Evolutionary conservation across 306 rosid species (phyloP).

Genomic region (Neltuma alba): DNA sequence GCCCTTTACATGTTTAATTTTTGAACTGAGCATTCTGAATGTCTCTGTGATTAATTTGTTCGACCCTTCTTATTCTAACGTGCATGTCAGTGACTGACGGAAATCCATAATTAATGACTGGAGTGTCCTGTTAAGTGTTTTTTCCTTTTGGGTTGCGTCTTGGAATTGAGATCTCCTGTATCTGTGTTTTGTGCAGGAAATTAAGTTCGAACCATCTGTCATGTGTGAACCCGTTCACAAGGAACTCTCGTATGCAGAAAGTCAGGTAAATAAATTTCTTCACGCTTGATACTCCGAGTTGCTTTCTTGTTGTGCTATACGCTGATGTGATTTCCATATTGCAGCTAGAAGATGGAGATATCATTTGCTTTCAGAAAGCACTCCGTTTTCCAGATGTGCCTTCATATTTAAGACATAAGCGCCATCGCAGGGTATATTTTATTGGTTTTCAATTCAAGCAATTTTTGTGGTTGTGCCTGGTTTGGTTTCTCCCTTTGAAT

Average conservation of each 20-base stretch:
- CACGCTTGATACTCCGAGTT: slow-evolving; percentile 12
- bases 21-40: too few relatives aligned
- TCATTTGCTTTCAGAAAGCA: slow-evolving; percentile 86
- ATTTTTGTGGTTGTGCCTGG: slow-evolving; percentile 15
- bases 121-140: too few relatives aligned
- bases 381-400: slow-evolving; percentile 86
- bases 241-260: slow-evolving; percentile 69
- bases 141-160: not conserved
- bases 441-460: slow-evolving; percentile 3
- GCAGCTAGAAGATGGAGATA: slow-evolving; percentile 97
- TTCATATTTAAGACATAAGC: slow-evolving; percentile 83
- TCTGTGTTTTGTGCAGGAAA: slow-evolving; percentile 61
- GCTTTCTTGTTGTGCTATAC: slow-evolving; percentile 1
- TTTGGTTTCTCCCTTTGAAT: slow-evolving; percentile 30
- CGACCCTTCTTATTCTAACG: too few relatives aligned
- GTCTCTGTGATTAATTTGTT: too few relatives aligned
- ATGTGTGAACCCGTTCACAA: slow-evolving; percentile 93
- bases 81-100: too few relatives aligned
- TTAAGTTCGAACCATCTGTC: slow-evolving; percentile 89
- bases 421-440: slow-evolving; percentile 71
- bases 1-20: too few relatives aligned
- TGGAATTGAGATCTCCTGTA: slow-evolving; percentile 24
- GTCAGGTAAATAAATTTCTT: slow-evolving; percentile 62
- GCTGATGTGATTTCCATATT: slow-evolving; percentile 28
- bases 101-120: too few relatives aligned